Base-by-base conservation (phyloP, 2,329 filamentous ascomycete species). In the Penicillium sp. region DNA sequence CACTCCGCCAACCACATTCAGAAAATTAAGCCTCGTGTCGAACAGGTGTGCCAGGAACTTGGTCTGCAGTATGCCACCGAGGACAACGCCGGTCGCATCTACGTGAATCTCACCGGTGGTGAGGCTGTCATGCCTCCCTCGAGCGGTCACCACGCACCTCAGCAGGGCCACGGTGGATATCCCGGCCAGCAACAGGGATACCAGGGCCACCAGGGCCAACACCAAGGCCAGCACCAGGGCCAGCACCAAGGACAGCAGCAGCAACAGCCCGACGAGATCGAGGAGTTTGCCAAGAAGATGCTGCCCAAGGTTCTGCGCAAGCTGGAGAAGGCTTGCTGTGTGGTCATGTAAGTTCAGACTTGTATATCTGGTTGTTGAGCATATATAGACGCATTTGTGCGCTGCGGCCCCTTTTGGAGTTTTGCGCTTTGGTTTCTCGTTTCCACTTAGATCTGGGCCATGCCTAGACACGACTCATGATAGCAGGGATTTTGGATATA, bases 1-100 rank as follows among this genome's bases (percentile, higher is more conserved):
- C 94, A 99, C 77, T 90, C 86, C 47, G 79, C 77, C 9, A 83
- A 87, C 61, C 88, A 94, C 67, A 82, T 97, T 22, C 91, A 96
- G 74, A 97, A 94, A 80, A 87, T 99, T 74, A 97, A 96, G 77
- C 94, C 94, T n/a, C 83, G 89, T 57, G 91, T 97, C 41, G 92
- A 97, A 77, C 82, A 89, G 70, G 80, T 97, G 45, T 96, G 93
- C 74, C 83, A 79, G 45, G 88, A 97, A 71, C 75, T 96, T 42
- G 90, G 92, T 0, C 79, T 99, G 50, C 83, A 92, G 65, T 97
- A 89, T 74, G 76, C 82, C 53, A 95, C 91, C 1, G 94, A 97
- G 77, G 87, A 89, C 45, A 97, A 99, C 64, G 88, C 88, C 8
- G 94, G 94, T 1, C 79, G 92, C 14, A 92, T 99, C 40, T 96